Evolutionary conservation across 106 monocot species (phyloP), one percentile per base, ranked within the genome.

Genomic region (Dioscorea dumetorum): DNA sequence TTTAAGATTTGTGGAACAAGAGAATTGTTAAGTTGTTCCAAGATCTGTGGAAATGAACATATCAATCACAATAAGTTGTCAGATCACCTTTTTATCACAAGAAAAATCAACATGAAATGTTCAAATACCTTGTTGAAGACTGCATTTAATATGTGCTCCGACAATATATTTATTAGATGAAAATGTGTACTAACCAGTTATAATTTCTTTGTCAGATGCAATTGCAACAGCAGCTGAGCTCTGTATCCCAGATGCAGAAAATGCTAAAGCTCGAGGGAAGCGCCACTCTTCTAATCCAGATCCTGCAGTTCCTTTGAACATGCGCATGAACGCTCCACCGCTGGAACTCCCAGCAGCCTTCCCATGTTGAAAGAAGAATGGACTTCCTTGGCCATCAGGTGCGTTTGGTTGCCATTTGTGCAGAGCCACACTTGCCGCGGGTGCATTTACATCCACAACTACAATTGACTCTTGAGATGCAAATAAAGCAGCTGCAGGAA

Each of bases 341-440:
- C 72, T 63, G 49, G 99, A 81, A 71, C 60, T 77, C 48, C 65
- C 64, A 49, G 79, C 66, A 54, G 82, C 31, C 76, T 81, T 90
- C 22, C 92, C 89, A 71, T 87, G 99, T 32, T 92, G 86, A 76
- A 99, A 93, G n/a, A 78, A 80, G 73, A 99, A 93, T 51, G 99
- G 99, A 63, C 70, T 80, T 61, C 97, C 92, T 22, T 87, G 84
- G 16, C 84, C 93, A 87, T 87, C 93, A 33, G 99, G 93, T 64
- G 90, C 87, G 58, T 90, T 85, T 60, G 99, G 93, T 58, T 87
- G 87, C 99, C 99, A 99, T 68, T 87, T 92, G 58, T 99, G 99
- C 67, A 81, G 72, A 50, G 83, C 90, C 13, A 99, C 74, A 78
- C 70, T 74, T 58, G 83, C 89, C 22, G 99, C 86, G 61, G 99